A percentile compares a stretch with the other conserved stretches of the same genome.
Conservation (phyloP, 805 yeast genomes). For the Priceomyces haplophilus region DNA sequence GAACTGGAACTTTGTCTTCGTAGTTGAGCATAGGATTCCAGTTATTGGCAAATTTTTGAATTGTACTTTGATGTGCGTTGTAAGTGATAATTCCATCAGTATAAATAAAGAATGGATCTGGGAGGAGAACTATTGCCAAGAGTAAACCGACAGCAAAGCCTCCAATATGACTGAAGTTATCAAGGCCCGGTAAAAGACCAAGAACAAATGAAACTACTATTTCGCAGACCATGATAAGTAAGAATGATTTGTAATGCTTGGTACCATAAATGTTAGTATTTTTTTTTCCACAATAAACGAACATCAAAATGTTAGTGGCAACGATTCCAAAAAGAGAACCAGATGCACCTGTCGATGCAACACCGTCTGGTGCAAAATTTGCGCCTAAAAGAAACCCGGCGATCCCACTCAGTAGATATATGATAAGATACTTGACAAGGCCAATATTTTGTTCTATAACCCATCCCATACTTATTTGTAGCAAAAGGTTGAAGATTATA, state of each 20-base stretch:
- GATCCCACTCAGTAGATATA: constrained; percentile 61
- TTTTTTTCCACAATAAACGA: constrained; percentile 51
- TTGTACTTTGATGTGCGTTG: constrained; percentile 24
- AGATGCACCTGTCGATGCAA: constrained; percentile 66
- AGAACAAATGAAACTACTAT: constrained; percentile 56
- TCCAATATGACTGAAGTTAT: constrained; percentile 73
- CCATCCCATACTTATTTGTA: constrained; percentile 61
- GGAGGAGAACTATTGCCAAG: constrained; percentile 46
- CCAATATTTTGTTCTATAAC: constrained; percentile 60
- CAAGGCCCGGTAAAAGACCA: constrained; percentile 71
- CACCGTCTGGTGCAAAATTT: constrained; percentile 64
- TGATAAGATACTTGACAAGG: constrained; percentile 46
- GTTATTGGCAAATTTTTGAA: constrained; percentile 31
- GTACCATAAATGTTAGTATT: constrained; percentile 45
- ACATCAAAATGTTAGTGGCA: constrained; percentile 56
- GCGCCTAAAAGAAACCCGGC: constrained; percentile 68
- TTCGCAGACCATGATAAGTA: constrained; percentile 51
- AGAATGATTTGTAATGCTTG: constrained; percentile 43
- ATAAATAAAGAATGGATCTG: constrained; percentile 54
- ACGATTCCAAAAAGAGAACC: constrained; percentile 71
- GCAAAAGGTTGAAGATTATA: constrained; percentile 56
- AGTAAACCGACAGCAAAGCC: constrained; percentile 65
- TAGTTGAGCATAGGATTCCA: constrained; percentile 40
- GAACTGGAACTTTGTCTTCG: constrained; percentile 30
- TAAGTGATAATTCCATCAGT: constrained; percentile 38